Conservation (phyloP, 306 rosid genomes). For the Lathyrus oleraceus region DNA sequence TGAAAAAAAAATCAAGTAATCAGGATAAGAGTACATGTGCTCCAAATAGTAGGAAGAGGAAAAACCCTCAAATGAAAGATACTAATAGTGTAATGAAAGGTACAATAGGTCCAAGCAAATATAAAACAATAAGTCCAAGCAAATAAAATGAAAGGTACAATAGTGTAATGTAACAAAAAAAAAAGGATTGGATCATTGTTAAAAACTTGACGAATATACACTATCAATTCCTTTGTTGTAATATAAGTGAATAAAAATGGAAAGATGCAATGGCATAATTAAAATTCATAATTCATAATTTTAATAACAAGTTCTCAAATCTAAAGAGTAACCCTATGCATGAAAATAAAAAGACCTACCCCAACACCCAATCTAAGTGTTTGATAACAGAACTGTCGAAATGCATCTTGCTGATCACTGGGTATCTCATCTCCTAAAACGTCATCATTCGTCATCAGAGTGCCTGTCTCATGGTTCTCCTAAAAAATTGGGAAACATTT, state of each 20-base stretch:
- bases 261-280: not conserved
- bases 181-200: constrained; percentile 1
- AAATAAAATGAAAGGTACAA: not conserved
- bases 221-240: constrained; percentile 20
- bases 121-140: not conserved
- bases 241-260: constrained; percentile 23
- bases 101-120: not conserved
- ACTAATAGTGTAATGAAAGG: not conserved
- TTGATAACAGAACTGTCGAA: constrained; percentile 92
- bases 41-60: constrained; percentile 9
- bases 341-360: constrained; percentile 52
- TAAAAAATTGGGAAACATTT: constrained; percentile 36
- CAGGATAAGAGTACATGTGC: constrained; percentile 9
- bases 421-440: constrained; percentile 98
- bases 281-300: constrained; percentile 8
- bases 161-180: constrained; percentile 2
- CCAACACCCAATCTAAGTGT: constrained; percentile 74
- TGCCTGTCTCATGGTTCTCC: constrained; percentile 65
- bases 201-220: constrained; percentile 9
- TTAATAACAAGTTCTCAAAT: constrained; percentile 12
- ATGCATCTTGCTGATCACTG: constrained; percentile 80
- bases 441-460: constrained; percentile 88
- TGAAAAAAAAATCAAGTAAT: not conserved
- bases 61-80: constrained; percentile 10
- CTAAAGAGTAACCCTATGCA: not conserved